Base-by-base conservation (phyloP, 139 green algal genomes). In the Klebsormidium nitens region DNA sequence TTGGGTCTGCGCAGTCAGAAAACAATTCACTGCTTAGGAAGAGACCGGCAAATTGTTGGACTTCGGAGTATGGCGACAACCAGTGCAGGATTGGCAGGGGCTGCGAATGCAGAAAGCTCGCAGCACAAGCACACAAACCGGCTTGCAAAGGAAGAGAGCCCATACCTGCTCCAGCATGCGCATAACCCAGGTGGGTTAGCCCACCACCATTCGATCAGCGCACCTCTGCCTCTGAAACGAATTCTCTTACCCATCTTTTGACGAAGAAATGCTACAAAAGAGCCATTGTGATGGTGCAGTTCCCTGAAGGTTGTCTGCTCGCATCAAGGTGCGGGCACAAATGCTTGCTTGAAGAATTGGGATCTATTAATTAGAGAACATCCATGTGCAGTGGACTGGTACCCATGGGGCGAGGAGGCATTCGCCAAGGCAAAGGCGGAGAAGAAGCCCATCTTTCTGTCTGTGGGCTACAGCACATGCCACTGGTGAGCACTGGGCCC, bases 381-480 rank as follows among this genome's bases (percentile, higher is more conserved):
- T 29, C 56, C 31, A 17, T 4, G 23, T 36, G 23, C 56, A 26
- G 88, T 96, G 31, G 88, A 96, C 35, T 96, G 90, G 90, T 95
- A 92, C 56, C 81, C 91, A 0, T 96, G 90, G 90, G 78, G 84
- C 2, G 67, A 85, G 39, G 89, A 95, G 57, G 91, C 90, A 0
- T 91, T 96, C 55, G 76, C 82, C 0, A 80, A 77, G 36, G 89
- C 90, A 0, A 40, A 56, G 26, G 5, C 29, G 23, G 76, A 90
- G 65, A 72, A 90, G 66, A 91, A 89, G 55, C 90, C 90, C 29
- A 95, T 96, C 23, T 96, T 96, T 50, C 80, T 96, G 36, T 91
- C 83, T 0, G 80, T 95, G 23, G 89, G 89, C 1, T 93, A 95
- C 66, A 64, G 49, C 29, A 90, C 86, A 1, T 94, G 88, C 59